Evolutionary conservation across 2,329 filamentous ascomycete species (phyloP).

Genomic region (Herpotrichia juniperi): DNA sequence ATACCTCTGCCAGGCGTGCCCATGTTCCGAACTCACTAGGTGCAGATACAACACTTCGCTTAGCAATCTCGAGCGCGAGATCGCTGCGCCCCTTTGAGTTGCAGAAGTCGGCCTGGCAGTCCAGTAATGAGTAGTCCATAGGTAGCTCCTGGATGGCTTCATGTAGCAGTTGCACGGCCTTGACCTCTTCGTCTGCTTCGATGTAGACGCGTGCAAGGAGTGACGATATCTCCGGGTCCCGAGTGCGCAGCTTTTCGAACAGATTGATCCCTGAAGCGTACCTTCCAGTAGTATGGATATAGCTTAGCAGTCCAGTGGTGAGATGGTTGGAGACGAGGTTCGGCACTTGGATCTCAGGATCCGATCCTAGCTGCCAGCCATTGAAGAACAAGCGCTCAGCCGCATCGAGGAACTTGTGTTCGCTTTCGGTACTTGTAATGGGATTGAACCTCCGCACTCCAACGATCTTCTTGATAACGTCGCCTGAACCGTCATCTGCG

Average conservation of each 20-base stretch:
- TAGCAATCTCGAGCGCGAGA: constrained; percentile 90
- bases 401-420: constrained; percentile 93
- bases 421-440: constrained; percentile 96
- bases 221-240: constrained; percentile 93
- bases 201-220: constrained; percentile 89
- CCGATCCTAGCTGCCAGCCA: constrained; percentile 94
- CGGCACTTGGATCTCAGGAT: constrained; percentile 95
- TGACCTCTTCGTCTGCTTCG: constrained; percentile 96
- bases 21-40: constrained; percentile 97
- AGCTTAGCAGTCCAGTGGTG: constrained; percentile 89
- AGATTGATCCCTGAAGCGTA: constrained; percentile 96
- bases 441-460: constrained; percentile 98
- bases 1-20: constrained; percentile 91
- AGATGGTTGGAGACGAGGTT: constrained; percentile 97
- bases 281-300: constrained; percentile 92
- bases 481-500: constrained; percentile 91
- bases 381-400: constrained; percentile 95
- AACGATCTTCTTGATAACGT: constrained; percentile 94
- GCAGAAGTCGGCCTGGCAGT: constrained; percentile 91
- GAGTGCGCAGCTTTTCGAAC: constrained; percentile 90
- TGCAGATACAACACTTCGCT: constrained; percentile 91
- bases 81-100: constrained; percentile 85
- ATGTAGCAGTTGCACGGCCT: constrained; percentile 85
- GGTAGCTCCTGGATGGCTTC: constrained; percentile 88
- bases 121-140: constrained; percentile 97